Evolutionary conservation across 306 rosid genomes (phyloP).

Genomic region (Cucumis melo): DNA sequence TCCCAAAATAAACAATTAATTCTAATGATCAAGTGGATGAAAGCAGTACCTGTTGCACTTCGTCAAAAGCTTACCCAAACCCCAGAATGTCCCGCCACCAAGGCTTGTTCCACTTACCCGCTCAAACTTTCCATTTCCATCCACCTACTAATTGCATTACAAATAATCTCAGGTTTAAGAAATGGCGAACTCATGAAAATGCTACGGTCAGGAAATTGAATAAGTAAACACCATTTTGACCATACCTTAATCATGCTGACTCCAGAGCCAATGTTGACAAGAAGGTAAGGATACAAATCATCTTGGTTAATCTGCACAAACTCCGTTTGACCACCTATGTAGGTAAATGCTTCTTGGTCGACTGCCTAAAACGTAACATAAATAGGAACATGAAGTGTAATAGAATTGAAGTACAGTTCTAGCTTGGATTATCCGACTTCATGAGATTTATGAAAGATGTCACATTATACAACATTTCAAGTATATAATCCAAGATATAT

Average conservation of each 20-base stretch:
- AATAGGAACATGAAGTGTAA: neutral
- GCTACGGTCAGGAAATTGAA: neutral
- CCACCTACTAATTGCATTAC: slow-evolving; percentile 47
- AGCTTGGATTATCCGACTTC: neutral
- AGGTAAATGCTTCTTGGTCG: slow-evolving; percentile 68
- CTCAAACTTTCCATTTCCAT: slow-evolving; percentile 79
- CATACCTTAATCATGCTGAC: slow-evolving; percentile 94
- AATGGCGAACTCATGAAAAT: neutral
- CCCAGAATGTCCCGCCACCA: slow-evolving; percentile 99
- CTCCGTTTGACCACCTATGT: slow-evolving; percentile 56
- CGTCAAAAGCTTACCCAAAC: slow-evolving; percentile 88
- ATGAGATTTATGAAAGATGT: neutral
- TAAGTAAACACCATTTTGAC: slow-evolving; percentile 7
- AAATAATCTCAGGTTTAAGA: slow-evolving; percentile 4
- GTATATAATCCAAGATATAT: neutral
- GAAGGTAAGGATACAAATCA: slow-evolving; percentile 83
- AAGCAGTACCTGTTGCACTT: slow-evolving; percentile 60
- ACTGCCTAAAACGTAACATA: slow-evolving; percentile 37
- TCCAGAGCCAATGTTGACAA: slow-evolving; percentile 93
- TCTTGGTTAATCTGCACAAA: slow-evolving; percentile 63
- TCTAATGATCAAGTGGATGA: slow-evolving; percentile 8
- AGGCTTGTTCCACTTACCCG: slow-evolving; percentile 94
- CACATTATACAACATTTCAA: neutral
- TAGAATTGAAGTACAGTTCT: neutral
- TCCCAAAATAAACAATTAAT: neutral